A percentile compares a stretch with the other conserved stretches of the same genome.
phyloP scores from a whole-genome alignment of 2,329 filamentous ascomycete species.

The Colletotrichum sp. region DNA sequence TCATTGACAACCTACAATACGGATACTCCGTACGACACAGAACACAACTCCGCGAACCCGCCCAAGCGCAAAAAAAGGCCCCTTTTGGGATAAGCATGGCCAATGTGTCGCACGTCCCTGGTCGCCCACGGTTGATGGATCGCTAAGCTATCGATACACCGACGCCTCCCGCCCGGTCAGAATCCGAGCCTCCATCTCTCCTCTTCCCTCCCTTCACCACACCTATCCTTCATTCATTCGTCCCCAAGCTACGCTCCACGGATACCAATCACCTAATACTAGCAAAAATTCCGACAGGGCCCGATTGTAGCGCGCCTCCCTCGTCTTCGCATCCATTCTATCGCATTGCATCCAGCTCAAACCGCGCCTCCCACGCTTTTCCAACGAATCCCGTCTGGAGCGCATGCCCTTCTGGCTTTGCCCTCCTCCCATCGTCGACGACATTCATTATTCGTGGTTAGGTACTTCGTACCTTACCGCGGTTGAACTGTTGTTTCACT shows the following conservation, averaged over 20 bases:
- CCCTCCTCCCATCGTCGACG: neutral
- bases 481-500: neutral
- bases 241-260: neutral
- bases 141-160: conserved; percentile 8
- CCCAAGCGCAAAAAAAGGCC: neutral
- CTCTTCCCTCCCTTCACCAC: neutral
- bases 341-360: neutral
- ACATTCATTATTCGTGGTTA: neutral
- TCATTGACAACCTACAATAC: neutral
- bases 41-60: neutral
- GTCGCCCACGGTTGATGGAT: neutral
- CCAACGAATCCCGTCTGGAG: neutral
- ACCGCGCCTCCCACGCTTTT: neutral
- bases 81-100: neutral
- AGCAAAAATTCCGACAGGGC: conserved; percentile 9
- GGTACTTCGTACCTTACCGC: neutral
- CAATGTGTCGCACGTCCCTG: neutral
- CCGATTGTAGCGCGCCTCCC: neutral
- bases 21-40: neutral
- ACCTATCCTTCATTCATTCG: neutral
- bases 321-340: neutral
- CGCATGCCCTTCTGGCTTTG: neutral
- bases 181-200: conserved; percentile 20
- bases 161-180: conserved; percentile 18
- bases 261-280: conserved; percentile 9